Evolutionary conservation across 2,329 filamentous ascomycete species (phyloP).

Genomic region (Aspergillus pseudonomiae): DNA sequence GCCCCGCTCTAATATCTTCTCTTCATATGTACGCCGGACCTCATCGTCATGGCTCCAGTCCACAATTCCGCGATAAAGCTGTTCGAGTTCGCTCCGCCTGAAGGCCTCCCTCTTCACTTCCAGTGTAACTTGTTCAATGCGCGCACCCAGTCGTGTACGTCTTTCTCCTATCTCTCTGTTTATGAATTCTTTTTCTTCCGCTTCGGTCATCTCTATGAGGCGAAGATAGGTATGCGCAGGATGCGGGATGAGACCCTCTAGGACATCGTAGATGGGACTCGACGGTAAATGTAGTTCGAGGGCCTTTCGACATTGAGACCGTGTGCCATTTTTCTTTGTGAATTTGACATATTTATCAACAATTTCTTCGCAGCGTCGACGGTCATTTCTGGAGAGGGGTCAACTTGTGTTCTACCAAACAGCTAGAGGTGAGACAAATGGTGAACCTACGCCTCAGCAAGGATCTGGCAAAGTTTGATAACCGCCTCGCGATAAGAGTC

Average conservation of each 20-base stretch:
- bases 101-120: conserved; percentile 89
- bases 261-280: conserved; percentile 75
- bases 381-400: conserved; percentile 54
- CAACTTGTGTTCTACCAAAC: conserved; percentile 12
- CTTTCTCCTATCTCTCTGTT: conserved; percentile 89
- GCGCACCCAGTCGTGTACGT: conserved; percentile 82
- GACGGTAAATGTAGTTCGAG: conserved; percentile 76
- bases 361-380: conserved; percentile 61
- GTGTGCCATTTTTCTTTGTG: conserved; percentile 71
- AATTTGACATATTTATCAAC: conserved; percentile 80
- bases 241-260: conserved; percentile 81
- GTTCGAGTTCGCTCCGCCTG: conserved; percentile 73
- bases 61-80: conserved; percentile 79
- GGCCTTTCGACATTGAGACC: conserved; percentile 73
- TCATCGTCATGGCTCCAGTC: conserved; percentile 91
- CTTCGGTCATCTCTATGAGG: conserved; percentile 80
- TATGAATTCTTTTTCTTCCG: conserved; percentile 84
- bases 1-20: conserved; percentile 81
- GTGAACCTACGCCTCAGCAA: conserved; percentile 61
- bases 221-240: conserved; percentile 79
- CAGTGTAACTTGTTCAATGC: conserved; percentile 76
- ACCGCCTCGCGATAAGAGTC: conserved; percentile 74
- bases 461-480: conserved; percentile 73
- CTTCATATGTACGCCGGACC: conserved; percentile 79
- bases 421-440: too few relatives aligned